phyloP scores from a whole-genome alignment of 108 stramenopile genomes.

The Hondaea fermentalgiana region DNA sequence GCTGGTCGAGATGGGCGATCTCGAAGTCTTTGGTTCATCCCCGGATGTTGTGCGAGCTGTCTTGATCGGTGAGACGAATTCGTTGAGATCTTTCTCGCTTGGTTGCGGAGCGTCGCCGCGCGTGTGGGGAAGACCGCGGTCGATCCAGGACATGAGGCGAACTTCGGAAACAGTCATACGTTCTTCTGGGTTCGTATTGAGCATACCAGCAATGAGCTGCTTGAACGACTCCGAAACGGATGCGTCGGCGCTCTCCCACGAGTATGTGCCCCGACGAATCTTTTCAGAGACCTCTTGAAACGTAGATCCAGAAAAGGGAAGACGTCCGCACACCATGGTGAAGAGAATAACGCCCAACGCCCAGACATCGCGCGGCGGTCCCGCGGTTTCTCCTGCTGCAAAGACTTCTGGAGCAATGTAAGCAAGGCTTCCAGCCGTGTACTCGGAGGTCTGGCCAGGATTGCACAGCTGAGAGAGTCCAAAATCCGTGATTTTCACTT shows the following conservation, averaged over 20 bases:
- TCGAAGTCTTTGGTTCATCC: neutral
- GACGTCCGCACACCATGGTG: neutral
- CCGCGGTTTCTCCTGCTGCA: neutral
- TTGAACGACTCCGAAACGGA: neutral
- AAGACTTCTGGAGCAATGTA: conserved; percentile 13
- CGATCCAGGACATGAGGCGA: conserved; percentile 13
- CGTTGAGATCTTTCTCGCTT: neutral
- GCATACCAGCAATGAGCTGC: neutral
- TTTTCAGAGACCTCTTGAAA: neutral
- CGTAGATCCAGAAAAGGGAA: neutral
- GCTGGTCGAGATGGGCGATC: too few relatives aligned
- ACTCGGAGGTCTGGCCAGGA: neutral
- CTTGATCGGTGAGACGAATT: neutral
- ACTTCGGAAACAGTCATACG: neutral
- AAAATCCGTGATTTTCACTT: conserved; percentile 2
- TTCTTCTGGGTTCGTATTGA: neutral
- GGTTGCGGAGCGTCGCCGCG: neutral
- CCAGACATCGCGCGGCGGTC: neutral
- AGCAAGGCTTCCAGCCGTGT: neutral
- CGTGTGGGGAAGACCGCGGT: conserved; percentile 1
- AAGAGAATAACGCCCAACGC: neutral
- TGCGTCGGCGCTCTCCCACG: neutral
- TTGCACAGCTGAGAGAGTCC: conserved; percentile 7
- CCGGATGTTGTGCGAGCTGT: neutral
- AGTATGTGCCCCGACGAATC: neutral